phyloP scores from a whole-genome alignment of 176 grass and related monocot genomes.

The Guadua angustifolia region DNA sequence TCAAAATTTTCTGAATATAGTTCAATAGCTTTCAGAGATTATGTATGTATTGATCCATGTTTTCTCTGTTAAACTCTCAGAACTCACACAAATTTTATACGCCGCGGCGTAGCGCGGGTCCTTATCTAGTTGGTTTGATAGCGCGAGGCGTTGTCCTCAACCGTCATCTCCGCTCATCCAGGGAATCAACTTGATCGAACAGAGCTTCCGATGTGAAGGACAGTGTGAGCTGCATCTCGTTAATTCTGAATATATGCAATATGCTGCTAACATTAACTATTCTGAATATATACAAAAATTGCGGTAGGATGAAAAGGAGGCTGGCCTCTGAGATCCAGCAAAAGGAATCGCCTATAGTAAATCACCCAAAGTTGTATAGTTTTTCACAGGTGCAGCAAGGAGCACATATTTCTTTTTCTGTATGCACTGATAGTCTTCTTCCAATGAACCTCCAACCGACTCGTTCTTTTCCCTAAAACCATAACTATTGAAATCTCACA shows the following conservation, averaged over 20 bases:
- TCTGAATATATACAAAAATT: too few relatives aligned
- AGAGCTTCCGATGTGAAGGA: slow-evolving; percentile 32
- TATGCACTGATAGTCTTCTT: not conserved
- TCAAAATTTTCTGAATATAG: too few relatives aligned
- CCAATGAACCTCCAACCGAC: not conserved
- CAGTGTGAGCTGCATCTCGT: not conserved
- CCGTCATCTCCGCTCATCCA: not conserved
- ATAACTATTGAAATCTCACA: not conserved
- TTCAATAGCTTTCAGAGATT: too few relatives aligned
- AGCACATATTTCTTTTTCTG: slow-evolving; percentile 18
- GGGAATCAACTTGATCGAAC: slow-evolving; percentile 48
- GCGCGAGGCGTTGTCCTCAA: slow-evolving; percentile 27
- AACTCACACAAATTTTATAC: too few relatives aligned
- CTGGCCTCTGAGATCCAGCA: not conserved
- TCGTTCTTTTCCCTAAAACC: not conserved
- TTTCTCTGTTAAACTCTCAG: too few relatives aligned
- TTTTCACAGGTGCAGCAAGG: slow-evolving; percentile 1
- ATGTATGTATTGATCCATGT: too few relatives aligned
- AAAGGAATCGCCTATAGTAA: not conserved
- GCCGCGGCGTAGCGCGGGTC: too few relatives aligned
- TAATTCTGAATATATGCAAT: not conserved
- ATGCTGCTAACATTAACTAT: too few relatives aligned
- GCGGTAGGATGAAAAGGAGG: not conserved
- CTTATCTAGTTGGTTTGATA: not conserved
- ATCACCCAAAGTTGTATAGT: not conserved